phyloP scores from a whole-genome alignment of 805 yeast genomes.

The Candida lessepsii region DNA sequence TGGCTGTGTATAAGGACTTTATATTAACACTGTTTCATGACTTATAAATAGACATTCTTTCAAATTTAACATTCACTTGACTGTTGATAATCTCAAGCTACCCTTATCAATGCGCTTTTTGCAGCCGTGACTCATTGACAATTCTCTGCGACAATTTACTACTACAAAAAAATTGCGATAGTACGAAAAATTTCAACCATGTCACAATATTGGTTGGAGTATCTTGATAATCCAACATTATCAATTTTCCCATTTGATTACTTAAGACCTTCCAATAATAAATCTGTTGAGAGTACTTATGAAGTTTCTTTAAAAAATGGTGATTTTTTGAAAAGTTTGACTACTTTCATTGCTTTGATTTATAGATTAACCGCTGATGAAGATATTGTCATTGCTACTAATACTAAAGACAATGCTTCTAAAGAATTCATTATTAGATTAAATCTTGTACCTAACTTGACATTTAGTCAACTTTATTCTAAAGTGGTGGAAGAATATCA shows the following conservation, averaged over 20 bases:
- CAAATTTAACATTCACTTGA: no score
- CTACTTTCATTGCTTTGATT: slow-evolving; percentile 68
- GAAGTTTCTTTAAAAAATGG: slow-evolving; percentile 11
- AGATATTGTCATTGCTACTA: slow-evolving; percentile 83
- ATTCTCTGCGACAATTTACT: neutral
- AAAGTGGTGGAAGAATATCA: slow-evolving; percentile 44
- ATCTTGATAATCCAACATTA: slow-evolving; percentile 76
- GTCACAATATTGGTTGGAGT: slow-evolving; percentile 53
- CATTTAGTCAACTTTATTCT: slow-evolving; percentile 53
- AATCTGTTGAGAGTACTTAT: slow-evolving; percentile 61
- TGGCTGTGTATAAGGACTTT: no score
- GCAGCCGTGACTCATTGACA: slow-evolving; percentile 7
- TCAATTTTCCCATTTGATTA: slow-evolving; percentile 88
- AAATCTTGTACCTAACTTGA: slow-evolving; percentile 50
- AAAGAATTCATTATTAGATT: slow-evolving; percentile 63
- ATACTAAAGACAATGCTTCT: slow-evolving; percentile 28
- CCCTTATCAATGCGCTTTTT: no score
- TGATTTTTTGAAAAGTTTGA: slow-evolving; percentile 52
- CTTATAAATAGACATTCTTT: no score
- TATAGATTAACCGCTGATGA: slow-evolving; percentile 91
- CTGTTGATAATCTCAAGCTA: no score
- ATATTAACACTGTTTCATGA: no score
- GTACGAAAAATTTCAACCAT: neutral
- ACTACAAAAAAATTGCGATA: neutral
- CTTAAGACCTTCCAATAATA: slow-evolving; percentile 69